These are phyloP conservation scores for Phallus indusiatus DNA, from an alignment of 768 basidiomycete genomes.

Conservation along the genomic window DNA sequence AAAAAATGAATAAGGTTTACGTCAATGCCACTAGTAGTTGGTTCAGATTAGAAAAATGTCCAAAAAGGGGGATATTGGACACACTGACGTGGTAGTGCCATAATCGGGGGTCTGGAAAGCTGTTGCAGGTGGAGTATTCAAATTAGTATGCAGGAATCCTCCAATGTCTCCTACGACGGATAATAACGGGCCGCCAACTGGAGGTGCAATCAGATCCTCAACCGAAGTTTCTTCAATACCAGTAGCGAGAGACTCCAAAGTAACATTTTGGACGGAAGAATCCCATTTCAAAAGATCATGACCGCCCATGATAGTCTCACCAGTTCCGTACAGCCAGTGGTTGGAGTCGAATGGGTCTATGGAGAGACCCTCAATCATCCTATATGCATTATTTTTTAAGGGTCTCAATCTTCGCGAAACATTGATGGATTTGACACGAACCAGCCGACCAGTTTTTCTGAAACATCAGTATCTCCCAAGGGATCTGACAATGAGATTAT, in stretches of 20 bases:
- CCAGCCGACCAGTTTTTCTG: constrained; percentile 40
- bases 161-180: constrained; percentile 47
- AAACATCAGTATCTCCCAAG: constrained; percentile 9
- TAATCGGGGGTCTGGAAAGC: constrained; percentile 23
- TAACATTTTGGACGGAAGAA: constrained; percentile 45
- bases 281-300: constrained; percentile 53
- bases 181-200: constrained; percentile 45
- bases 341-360: constrained; percentile 63
- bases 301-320: constrained; percentile 53
- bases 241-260: constrained; percentile 49
- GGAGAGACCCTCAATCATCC: constrained; percentile 21
- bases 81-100: constrained; percentile 4
- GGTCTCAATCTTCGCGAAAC: too few species aligned
- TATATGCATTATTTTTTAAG: background rate
- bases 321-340: constrained; percentile 67
- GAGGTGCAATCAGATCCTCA: constrained; percentile 49
- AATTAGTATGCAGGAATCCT: constrained; percentile 39
- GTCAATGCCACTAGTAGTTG: constrained; percentile 7
- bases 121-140: constrained; percentile 31
- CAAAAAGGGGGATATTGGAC: background rate
- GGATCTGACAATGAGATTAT: constrained; percentile 28
- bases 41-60: background rate
- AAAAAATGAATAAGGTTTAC: background rate
- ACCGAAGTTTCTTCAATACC: constrained; percentile 59
- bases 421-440: constrained; percentile 22